Conservation (phyloP, 1,284 basidiomycete genomes). For the Heterobasidion occidentale region DNA sequence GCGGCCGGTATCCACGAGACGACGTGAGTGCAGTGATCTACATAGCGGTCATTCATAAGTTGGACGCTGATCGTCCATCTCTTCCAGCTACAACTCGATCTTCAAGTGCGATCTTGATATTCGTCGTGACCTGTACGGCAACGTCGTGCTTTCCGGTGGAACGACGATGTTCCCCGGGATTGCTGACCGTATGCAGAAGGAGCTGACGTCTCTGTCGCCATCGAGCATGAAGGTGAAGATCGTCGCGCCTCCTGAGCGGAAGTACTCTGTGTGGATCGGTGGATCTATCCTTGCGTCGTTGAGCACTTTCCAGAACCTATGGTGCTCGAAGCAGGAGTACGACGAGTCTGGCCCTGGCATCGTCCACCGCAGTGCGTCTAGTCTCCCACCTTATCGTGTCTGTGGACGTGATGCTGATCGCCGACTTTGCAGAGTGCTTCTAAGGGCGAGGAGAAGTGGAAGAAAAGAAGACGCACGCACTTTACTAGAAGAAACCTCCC, state of each 20-base stretch:
- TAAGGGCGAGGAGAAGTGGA: background rate
- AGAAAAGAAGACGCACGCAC: background rate
- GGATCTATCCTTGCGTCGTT: slow-evolving; percentile 95
- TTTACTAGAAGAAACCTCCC: background rate
- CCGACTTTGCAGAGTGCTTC: background rate
- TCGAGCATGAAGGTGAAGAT: slow-evolving; percentile 93
- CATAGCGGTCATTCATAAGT: background rate
- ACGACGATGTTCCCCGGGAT: slow-evolving; percentile 98
- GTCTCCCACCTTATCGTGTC: background rate
- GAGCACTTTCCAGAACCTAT: slow-evolving; percentile 92
- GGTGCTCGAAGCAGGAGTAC: slow-evolving; percentile 91
- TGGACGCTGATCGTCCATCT: background rate
- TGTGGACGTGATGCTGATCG: background rate
- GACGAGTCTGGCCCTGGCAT: slow-evolving; percentile 83
- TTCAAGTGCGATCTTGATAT: slow-evolving; percentile 77
- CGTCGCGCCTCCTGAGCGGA: slow-evolving; percentile 85
- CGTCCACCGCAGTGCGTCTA: slow-evolving; percentile 61
- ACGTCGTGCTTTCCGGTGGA: slow-evolving; percentile 92
- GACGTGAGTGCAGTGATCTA: slow-evolving; percentile 45
- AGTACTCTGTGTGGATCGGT: slow-evolving; percentile 98
- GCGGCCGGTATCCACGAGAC: slow-evolving; percentile 94
- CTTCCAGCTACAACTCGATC: slow-evolving; percentile 76
- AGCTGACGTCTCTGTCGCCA: slow-evolving; percentile 84
- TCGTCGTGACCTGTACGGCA: slow-evolving; percentile 87
- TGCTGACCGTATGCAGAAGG: slow-evolving; percentile 96